Evolutionary conservation across 495 filamentous ascomycete species (phyloP), one percentile per base, ranked within the genome.

Genomic region (Cairneyella variabilis): DNA sequence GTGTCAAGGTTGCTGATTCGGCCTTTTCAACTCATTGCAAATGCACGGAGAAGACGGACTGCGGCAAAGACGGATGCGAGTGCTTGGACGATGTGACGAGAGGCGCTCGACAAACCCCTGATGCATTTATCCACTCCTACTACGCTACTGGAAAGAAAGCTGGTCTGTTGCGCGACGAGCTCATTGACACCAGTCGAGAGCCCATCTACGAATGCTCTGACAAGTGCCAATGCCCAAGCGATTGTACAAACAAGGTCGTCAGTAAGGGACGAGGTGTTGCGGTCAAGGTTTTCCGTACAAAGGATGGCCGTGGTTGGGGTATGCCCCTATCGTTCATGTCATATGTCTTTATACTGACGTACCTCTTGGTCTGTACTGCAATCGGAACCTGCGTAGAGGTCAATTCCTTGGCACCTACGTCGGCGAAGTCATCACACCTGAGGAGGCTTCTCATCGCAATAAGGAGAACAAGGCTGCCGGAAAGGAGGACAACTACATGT

Each of bases 361-460:
- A 38, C 22, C 22, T 23, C 12, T 17, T 12, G 22, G 45, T 49
- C 86, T 97, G 1, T 77, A 84, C 9, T 90, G 83, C 37, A 77
- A 75, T 0, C 76, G 85, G 11, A 69, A 79, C 20, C 81, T 98
- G 20, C 72, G 77, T 51, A 74, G 77, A 46, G 92, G 92, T 5
- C 87, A 95, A 60, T 97, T 95, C 59, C 81, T 97, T 48, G 92
- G 95, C 61, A 78, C 79, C 18, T 97, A 97, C 56, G 82, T 90
- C 12, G 92, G 92, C 1, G 92, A 97, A 64, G 79, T 96, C 22
- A 86, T 97, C 55, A 89, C 86, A 0, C 72, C 77, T 20, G 66
- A 78, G 9, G 83, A 85, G 64, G 86, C 91, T 2, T 77, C 84
- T 21, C 59, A 69, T 2, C 83, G 93, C 6, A 84, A 90, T 23